A percentile compares a stretch with the other conserved stretches of the same genome.
These are phyloP conservation scores for Syzygium jambos DNA, from an alignment of 345 rosid genomes.

Conservation along the genomic window DNA sequence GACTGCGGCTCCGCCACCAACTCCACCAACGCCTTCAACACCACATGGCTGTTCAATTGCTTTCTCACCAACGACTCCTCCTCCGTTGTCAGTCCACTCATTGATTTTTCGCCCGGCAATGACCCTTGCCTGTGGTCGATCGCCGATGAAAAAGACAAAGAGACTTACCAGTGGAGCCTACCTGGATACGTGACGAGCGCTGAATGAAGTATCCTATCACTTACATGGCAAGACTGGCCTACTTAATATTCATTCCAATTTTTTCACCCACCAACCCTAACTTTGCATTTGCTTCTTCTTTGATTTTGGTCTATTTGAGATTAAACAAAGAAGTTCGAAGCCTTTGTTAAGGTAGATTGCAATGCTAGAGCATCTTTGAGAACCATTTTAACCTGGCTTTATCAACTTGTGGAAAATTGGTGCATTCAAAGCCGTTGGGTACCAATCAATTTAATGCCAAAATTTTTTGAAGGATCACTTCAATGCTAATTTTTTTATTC, in stretches of 20 bases:
- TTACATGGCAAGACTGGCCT: too few relatives aligned
- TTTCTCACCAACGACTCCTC: too few relatives aligned
- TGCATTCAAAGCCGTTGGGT: neutral
- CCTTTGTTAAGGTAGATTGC: neutral
- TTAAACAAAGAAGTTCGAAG: neutral
- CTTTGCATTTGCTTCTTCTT: neutral
- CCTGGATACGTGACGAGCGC: too few relatives aligned
- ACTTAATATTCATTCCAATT: rapidly evolving
- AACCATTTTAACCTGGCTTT: neutral
- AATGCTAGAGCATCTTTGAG: neutral
- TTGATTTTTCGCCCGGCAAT: too few relatives aligned
- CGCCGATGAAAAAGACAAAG: too few relatives aligned
- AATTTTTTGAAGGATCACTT: neutral
- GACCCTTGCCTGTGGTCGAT: too few relatives aligned
- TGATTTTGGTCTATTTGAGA: neutral
- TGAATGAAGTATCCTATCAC: too few relatives aligned
- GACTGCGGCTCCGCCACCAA: too few relatives aligned
- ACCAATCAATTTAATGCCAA: neutral
- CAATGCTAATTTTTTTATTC: neutral
- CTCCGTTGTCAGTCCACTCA: too few relatives aligned
- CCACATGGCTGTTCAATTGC: too few relatives aligned
- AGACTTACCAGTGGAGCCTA: too few relatives aligned
- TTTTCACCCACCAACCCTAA: neutral
- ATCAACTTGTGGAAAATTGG: neutral
- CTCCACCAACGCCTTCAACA: too few relatives aligned